Conservation (phyloP, 176 grass and related monocot species). For the Poa annua region DNA sequence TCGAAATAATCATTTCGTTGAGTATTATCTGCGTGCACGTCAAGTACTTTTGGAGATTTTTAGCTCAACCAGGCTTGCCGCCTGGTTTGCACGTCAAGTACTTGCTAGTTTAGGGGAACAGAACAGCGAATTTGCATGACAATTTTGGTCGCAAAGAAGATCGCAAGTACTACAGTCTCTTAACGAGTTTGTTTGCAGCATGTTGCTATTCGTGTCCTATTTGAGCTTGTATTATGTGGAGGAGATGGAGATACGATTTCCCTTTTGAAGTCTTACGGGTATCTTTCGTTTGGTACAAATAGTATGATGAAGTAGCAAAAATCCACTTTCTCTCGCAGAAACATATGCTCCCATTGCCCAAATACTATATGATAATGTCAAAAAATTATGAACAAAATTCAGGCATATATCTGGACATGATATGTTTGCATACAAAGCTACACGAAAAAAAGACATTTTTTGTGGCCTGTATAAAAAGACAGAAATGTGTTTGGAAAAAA, state of each 20-base stretch:
- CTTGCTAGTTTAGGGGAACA: background rate
- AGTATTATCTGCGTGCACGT: constrained; percentile 40
- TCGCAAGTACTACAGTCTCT: background rate
- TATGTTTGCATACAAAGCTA: no score
- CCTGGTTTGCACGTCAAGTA: constrained; percentile 33
- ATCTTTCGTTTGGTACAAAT: constrained; percentile 11
- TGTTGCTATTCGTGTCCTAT: constrained; percentile 9
- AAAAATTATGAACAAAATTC: no score
- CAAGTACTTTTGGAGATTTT: no score
- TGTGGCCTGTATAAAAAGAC: no score
- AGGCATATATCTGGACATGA: no score
- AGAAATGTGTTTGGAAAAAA: no score
- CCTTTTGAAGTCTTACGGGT: constrained; percentile 31
- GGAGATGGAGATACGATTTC: constrained; percentile 22
- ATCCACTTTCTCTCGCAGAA: no score
- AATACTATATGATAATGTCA: no score
- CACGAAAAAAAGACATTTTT: no score
- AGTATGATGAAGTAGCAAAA: constrained; percentile 12
- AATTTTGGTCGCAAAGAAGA: background rate
- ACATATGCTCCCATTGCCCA: no score
- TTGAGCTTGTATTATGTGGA: background rate
- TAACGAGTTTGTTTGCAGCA: background rate
- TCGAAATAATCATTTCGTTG: background rate
- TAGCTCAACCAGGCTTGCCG: no score
- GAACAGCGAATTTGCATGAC: constrained; percentile 22